Conservation (phyloP, 1,284 basidiomycete species). For the Pisolithus thermaeus region DNA sequence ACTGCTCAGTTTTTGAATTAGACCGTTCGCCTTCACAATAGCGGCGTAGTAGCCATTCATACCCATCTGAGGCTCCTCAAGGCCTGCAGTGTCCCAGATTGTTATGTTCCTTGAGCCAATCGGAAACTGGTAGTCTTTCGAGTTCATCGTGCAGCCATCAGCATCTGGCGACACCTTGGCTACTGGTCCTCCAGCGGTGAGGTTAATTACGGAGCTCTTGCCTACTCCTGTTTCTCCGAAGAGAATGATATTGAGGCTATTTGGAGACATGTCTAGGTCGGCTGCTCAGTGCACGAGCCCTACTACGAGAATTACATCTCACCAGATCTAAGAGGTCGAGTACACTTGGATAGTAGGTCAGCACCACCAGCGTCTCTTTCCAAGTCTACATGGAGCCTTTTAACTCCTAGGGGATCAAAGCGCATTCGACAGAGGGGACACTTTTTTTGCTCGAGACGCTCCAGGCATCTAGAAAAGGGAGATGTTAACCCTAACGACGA, state of each 20-base stretch:
- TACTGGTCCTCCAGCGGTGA: constrained; percentile 2
- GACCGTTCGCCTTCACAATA: constrained; percentile 22
- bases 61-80: constrained; percentile 23
- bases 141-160: constrained; percentile 7
- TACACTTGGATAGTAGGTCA: no score
- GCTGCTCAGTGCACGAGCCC: neutral
- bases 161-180: constrained; percentile 1
- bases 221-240: constrained; percentile 11
- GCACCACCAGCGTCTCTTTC: no score
- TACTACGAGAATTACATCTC: neutral
- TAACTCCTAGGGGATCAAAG: constrained; percentile 25
- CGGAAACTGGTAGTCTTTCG: constrained; percentile 1
- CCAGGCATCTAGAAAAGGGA: constrained; percentile 23
- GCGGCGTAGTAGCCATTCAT: constrained; percentile 21
- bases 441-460: constrained; percentile 27
- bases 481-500: neutral
- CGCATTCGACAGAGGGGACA: constrained; percentile 31
- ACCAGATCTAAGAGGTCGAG: neutral
- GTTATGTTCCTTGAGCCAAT: neutral
- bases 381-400: constrained; percentile 28
- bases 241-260: constrained; percentile 5
- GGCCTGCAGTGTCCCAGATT: constrained; percentile 27
- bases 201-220: constrained; percentile 10
- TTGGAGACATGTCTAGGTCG: constrained; percentile 1
- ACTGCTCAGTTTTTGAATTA: constrained; percentile 18